phyloP scores from a whole-genome alignment of 1,139 yeast genomes.

The Magnusiomyces tetraspermus region DNA sequence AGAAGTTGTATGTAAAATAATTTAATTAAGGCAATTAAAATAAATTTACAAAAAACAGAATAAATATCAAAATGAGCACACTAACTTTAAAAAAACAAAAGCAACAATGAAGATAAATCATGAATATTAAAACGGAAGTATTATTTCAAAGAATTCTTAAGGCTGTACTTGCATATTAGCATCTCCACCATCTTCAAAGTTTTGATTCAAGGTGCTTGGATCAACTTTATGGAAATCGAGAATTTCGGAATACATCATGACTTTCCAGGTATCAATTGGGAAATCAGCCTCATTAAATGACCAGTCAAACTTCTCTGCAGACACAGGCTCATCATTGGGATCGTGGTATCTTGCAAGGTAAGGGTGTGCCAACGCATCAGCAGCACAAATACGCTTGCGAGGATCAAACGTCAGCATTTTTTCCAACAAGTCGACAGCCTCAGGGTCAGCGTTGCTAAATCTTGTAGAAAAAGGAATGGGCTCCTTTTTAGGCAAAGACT shows the following conservation, averaged over 20 bases:
- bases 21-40: too few relatives aligned
- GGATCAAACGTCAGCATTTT: slow-evolving; percentile 94
- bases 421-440: slow-evolving; percentile 79
- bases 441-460: slow-evolving; percentile 77
- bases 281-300: slow-evolving; percentile 95
- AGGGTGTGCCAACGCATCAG: slow-evolving; percentile 80
- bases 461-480: slow-evolving; percentile 80
- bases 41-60: too few relatives aligned
- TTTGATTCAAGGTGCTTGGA: slow-evolving; percentile 4
- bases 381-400: slow-evolving; percentile 85
- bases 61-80: too few relatives aligned
- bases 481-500: slow-evolving; percentile 84
- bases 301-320: slow-evolving; percentile 94
- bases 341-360: slow-evolving; percentile 97
- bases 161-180: background rate
- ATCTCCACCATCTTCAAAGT: background rate
- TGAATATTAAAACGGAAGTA: too few relatives aligned
- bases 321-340: slow-evolving; percentile 94
- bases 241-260: slow-evolving; percentile 97
- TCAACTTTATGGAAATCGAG: slow-evolving; percentile 86
- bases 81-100: too few relatives aligned
- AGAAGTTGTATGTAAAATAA: too few relatives aligned
- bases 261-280: slow-evolving; percentile 98
- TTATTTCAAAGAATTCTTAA: too few relatives aligned
- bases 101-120: too few relatives aligned